phyloP scores from a whole-genome alignment of 768 basidiomycete species.

The Tricholoma sp. region DNA sequence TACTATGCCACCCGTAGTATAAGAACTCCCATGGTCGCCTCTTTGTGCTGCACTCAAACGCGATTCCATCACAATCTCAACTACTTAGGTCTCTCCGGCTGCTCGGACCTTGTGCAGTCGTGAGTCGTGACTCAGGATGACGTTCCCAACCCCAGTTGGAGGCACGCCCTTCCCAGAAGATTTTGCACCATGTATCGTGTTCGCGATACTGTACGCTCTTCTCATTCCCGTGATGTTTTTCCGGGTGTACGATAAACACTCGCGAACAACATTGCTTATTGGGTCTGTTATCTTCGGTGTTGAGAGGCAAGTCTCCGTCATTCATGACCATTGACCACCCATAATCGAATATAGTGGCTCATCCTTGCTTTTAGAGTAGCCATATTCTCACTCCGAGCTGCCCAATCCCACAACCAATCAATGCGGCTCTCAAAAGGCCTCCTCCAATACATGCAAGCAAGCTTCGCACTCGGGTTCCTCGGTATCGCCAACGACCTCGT shows the following conservation, averaged over 20 bases:
- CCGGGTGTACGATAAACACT: constrained; percentile 5
- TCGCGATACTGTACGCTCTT: constrained; percentile 7
- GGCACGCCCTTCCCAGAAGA: constrained; percentile 7
- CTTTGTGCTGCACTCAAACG: too few species aligned
- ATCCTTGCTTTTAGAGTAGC: background rate
- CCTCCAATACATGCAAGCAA: constrained; percentile 21
- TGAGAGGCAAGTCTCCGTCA: constrained; percentile 3
- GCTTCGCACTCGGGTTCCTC: constrained; percentile 29
- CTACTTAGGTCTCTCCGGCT: too few species aligned
- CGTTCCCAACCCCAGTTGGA: constrained; percentile 7
- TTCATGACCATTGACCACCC: too few species aligned
- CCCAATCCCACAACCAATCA: constrained; percentile 3
- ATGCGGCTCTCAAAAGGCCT: constrained; percentile 5
- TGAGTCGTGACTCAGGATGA: too few species aligned
- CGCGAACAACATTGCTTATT: constrained; percentile 6
- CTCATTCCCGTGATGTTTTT: constrained; percentile 6
- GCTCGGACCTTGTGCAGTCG: too few species aligned
- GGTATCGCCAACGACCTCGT: constrained; percentile 30
- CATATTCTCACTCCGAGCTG: constrained; percentile 6
- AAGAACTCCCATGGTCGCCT: too few species aligned
- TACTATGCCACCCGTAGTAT: too few species aligned
- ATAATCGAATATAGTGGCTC: too few species aligned
- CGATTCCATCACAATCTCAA: too few species aligned
- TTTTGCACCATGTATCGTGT: constrained; percentile 6
- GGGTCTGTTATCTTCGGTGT: constrained; percentile 6